Percentiles rank a stretch among this genome's conserved stretches.
Evolutionary conservation across 1,139 yeast genomes (phyloP).

Genomic region (Yamadazyma atlantica): DNA sequence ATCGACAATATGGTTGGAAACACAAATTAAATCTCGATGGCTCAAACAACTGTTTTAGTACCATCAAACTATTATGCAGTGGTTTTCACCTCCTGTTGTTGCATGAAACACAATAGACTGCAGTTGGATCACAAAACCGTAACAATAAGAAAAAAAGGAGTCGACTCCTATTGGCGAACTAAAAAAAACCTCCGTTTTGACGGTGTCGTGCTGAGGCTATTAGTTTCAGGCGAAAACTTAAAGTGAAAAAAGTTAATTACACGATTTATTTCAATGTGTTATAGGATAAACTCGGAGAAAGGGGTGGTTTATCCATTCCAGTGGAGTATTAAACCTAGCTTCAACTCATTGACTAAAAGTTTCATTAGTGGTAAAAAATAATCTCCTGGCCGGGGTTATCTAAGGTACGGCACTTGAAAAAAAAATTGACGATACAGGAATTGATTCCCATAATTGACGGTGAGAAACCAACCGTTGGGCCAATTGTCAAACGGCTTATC

Average conservation of each 20-base stretch:
- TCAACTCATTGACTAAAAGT: neutral
- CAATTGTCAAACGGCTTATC: no score
- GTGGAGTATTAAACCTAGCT: no score
- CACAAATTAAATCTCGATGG: neutral
- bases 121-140: neutral
- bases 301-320: neutral
- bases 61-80: neutral
- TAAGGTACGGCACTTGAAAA: neutral
- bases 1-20: neutral
- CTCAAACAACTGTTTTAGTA: neutral
- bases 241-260: no score
- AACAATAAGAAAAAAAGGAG: neutral
- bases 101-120: neutral
- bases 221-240: neutral
- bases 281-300: no score
- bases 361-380: neutral
- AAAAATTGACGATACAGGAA: constrained; percentile 15
- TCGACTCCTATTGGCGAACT: neutral
- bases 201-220: neutral
- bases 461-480: constrained; percentile 5
- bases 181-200: no score
- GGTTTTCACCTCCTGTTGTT: neutral
- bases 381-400: neutral
- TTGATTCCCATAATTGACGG: constrained; percentile 6
- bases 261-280: no score